Evolutionary conservation across 1,284 basidiomycete genomes (phyloP).

Genomic region (Melampsora abietis-canadensis): DNA sequence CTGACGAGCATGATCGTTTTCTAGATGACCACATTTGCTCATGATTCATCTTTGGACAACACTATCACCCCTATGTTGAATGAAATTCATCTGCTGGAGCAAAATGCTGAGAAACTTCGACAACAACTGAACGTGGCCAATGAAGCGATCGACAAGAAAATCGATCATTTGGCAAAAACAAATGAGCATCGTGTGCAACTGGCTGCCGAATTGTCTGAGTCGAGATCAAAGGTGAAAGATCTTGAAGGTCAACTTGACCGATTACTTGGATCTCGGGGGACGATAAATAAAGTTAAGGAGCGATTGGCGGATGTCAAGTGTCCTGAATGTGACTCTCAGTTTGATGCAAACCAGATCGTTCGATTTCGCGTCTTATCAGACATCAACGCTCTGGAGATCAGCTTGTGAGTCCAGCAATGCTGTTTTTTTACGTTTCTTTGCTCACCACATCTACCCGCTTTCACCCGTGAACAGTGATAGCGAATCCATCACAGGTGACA

Average conservation of each 20-base stretch:
- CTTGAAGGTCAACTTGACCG: conserved; percentile 65
- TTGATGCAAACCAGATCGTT: conserved; percentile 49
- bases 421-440: background rate
- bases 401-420: conserved; percentile 22
- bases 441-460: background rate
- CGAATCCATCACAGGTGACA: background rate
- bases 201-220: conserved; percentile 65
- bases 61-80: conserved; percentile 53
- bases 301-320: conserved; percentile 52
- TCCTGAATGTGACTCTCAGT: conserved; percentile 48
- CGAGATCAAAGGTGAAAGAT: conserved; percentile 59
- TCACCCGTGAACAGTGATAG: background rate
- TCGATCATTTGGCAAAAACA: conserved; percentile 73
- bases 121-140: conserved; percentile 70
- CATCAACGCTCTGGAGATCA: conserved; percentile 27
- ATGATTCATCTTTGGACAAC: conserved; percentile 45
- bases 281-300: conserved; percentile 45
- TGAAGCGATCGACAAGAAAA: conserved; percentile 75
- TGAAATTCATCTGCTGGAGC: conserved; percentile 55
- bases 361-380: conserved; percentile 32
- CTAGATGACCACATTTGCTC: conserved; percentile 20
- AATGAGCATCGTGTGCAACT: conserved; percentile 62
- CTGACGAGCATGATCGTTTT: background rate
- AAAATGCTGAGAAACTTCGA: conserved; percentile 55
- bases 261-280: conserved; percentile 44